A percentile compares a stretch with the other conserved stretches of the same genome.
Conservation (phyloP, 768 basidiomycete species). For the Royoungia palumana region DNA sequence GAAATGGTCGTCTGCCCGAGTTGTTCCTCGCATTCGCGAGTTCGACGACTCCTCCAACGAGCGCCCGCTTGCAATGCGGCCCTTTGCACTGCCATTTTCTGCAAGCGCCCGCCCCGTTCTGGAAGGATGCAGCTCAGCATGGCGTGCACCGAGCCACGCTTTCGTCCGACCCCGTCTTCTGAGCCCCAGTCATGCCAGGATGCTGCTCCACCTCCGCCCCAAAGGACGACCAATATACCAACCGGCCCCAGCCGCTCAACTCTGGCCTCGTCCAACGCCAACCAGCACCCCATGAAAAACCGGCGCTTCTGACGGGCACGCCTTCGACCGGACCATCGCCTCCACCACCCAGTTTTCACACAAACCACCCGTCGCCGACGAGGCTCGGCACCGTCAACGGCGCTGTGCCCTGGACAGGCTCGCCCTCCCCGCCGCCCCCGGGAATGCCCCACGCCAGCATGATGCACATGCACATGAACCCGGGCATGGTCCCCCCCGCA, state of each 20-base stretch:
- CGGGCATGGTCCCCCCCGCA: too few species aligned
- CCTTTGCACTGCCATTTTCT: slow-evolving; percentile 11
- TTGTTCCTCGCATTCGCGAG: too few species aligned
- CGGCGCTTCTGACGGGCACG: slow-evolving; percentile 33
- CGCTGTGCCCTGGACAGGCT: slow-evolving; percentile 19
- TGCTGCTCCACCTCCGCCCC: slow-evolving; percentile 59
- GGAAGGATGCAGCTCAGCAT: not conserved
- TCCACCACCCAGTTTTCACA: slow-evolving; percentile 41
- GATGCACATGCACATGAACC: too few species aligned
- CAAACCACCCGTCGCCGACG: slow-evolving; percentile 12
- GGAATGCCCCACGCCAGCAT: slow-evolving; percentile 1
- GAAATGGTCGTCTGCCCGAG: too few species aligned
- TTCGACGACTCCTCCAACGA: too few species aligned
- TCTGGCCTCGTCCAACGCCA: slow-evolving; percentile 48
- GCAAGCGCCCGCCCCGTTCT: slow-evolving; percentile 8
- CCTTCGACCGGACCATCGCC: slow-evolving; percentile 38
- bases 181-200: slow-evolving; percentile 40
- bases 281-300: slow-evolving; percentile 48
- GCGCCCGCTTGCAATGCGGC: not conserved
- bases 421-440: slow-evolving; percentile 35
- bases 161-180: too few species aligned
- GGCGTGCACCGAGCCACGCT: too few species aligned
- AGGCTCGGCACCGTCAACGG: too few species aligned
- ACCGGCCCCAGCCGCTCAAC: slow-evolving; percentile 29
- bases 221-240: slow-evolving; percentile 31